Base-by-base conservation (phyloP, 2,329 filamentous ascomycete species). In the Microsporum audouinii region DNA sequence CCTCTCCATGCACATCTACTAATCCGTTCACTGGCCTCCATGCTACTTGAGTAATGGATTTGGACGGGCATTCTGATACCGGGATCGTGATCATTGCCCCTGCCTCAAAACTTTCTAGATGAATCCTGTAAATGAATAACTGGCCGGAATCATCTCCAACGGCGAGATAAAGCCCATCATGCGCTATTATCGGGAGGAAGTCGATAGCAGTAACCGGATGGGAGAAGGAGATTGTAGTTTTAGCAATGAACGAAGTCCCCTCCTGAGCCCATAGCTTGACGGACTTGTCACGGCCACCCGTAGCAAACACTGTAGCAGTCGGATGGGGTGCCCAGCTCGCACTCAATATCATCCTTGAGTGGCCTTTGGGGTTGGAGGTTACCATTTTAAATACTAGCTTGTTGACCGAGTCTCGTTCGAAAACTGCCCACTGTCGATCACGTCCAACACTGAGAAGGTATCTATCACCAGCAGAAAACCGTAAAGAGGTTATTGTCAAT, bases 381-480 rank as follows among this genome's bases (percentile, higher is more conserved):
- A 83, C 72, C 2, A 87, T 77, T 29, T 72, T 75, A 68, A 88
- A 96, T 12, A 70, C 71, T 4, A 69, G 71, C 14, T 63, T 59
- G 2, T 70, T 70, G 29, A 72, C 68, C 4, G 66, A 68, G 38
- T 75, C 75, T 43, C 84, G 79, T 67, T 83, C 76, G 71, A 92
- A 99, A 0, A 97, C 78, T 0, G 85, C 86, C 91, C 92, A 99
- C 73, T 95, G 89, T 10, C 94, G 81, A 73, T 99, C 94, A 63
- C 94, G 80, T 1, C 94, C 92, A 1, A 96, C 92, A 64, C 90
- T 96, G 1, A 99, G 80, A 14, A 99, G 79, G 63, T 84, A 86
- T 7, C 72, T 72, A 71, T 94, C 89, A 67, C 92, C 87, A 0
- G 74, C 70, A 0, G 88, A 91, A 76, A 97, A 99, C 6, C 85